A percentile compares a stretch with the other conserved stretches of the same genome.
Conservation (phyloP, 169 alveolate genomes). For the Eimeria praecox region DNA sequence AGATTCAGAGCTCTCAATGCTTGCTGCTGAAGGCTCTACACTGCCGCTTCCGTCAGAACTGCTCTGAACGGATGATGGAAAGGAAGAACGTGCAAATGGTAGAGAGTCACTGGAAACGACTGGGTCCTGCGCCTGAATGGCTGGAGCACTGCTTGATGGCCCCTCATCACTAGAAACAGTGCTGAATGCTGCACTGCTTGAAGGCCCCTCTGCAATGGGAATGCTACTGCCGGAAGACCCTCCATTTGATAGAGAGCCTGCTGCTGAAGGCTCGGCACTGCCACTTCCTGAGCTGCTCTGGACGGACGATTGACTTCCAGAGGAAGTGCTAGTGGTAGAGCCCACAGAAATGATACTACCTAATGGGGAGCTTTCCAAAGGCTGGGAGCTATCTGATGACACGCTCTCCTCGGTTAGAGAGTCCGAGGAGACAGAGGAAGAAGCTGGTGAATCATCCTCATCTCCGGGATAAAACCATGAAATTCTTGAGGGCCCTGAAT, state of each 20-base stretch:
- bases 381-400: neutral
- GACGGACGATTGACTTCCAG: conserved; percentile 4
- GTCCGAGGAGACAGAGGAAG: neutral
- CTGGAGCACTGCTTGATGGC: conserved; percentile 12
- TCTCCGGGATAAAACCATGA: conserved; percentile 26
- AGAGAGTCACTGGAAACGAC: neutral
- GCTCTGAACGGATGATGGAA: no score
- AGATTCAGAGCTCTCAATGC: neutral
- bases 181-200: conserved; percentile 28
- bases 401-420: neutral
- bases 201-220: neutral
- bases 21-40: neutral
- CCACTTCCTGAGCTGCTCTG: neutral
- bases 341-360: conserved; percentile 22
- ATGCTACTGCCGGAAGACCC: neutral
- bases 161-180: neutral
- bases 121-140: neutral
- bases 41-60: no score
- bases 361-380: conserved; percentile 15
- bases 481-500: neutral
- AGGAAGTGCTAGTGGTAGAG: conserved; percentile 14
- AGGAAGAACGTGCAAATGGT: neutral
- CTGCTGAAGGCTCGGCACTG: neutral
- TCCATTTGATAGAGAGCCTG: neutral
- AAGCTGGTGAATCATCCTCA: neutral